Base-by-base conservation (phyloP, 139 green algal genomes). In the Desmodesmus armatus region DNA sequence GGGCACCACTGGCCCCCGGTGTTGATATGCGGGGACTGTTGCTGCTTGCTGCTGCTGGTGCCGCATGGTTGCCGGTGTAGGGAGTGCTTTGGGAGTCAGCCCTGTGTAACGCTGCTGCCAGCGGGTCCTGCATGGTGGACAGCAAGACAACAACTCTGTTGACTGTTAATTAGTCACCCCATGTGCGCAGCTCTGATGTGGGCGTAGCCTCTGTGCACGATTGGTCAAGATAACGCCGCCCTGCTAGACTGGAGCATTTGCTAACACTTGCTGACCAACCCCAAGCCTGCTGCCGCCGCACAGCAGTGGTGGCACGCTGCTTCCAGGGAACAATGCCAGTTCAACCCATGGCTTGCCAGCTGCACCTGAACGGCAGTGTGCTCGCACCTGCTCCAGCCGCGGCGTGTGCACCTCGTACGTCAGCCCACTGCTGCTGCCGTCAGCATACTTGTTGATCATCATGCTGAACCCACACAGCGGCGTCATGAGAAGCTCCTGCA, bases 71-170 rank as follows among this genome's bases (percentile, higher is more conserved):
- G 75, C 51, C 35, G 35, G 33, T 44, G 75, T 74, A 67, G 0
- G 78, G 60, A 25, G 78, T 84, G 62, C 78, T 67, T n/a, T 77
- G 62, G 27, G 78, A 84, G 43, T 84, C 62, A 3, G 41, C 41
- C 0, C 78, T 29, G 5, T 3, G 0, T 5, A 84, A n/a, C 21
- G 78, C 78, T 29, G 78, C 78, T 29, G 78, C 78, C 62, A 84
- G 49, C 7, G 78, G 78, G 43, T 77, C 78, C 78, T 84, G n/a
- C n/a, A n/a, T n/a, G n/a, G n/a, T n/a, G n/a, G n/a, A n/a, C n/a
- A n/a, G n/a, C n/a, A n/a, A n/a, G n/a, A n/a, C n/a, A n/a, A n/a
- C n/a, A n/a, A n/a, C n/a, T n/a, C n/a, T n/a, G n/a, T n/a, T n/a
- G n/a, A n/a, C n/a, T n/a, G n/a, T n/a, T n/a, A n/a, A n/a, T n/a